A percentile compares a stretch with the other conserved stretches of the same genome.
These are phyloP conservation scores for Entomortierella parvispora DNA, from an alignment of 192 early-diverging fungal genomes.

Conservation along the genomic window DNA sequence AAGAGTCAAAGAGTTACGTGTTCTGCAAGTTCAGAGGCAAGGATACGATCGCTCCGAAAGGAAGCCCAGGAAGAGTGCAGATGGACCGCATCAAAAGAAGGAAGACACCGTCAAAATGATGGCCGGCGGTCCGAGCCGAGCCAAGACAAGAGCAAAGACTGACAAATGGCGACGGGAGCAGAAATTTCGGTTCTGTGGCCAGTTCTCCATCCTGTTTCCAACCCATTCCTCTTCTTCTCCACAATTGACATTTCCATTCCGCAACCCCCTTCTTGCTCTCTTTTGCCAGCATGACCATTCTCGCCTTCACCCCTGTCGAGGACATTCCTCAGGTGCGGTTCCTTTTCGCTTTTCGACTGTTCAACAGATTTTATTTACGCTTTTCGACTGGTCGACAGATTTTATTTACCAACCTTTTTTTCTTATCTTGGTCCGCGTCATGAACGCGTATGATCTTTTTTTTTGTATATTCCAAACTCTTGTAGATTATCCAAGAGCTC, in stretches of 20 bases:
- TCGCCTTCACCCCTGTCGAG: slow-evolving; percentile 24
- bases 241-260: neutral
- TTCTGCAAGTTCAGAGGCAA: neutral
- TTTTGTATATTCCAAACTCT: neutral
- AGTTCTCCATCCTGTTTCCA: neutral
- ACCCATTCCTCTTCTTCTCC: neutral
- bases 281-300: slow-evolving; percentile 8
- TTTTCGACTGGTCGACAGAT: no score
- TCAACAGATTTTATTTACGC: neutral
- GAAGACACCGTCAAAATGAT: no score
- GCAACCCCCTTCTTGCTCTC: neutral
- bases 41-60: neutral
- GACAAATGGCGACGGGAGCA: neutral
- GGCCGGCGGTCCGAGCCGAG: slow-evolving; percentile 25
- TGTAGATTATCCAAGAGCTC: slow-evolving; percentile 48
- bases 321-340: slow-evolving; percentile 24
- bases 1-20: neutral
- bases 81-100: neutral
- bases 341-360: no score
- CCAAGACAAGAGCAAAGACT: neutral
- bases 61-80: neutral
- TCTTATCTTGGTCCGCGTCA: no score
- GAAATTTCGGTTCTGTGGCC: neutral
- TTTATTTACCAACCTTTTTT: no score
- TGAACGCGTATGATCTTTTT: no score